Base-by-base conservation (phyloP, 2,329 filamentous ascomycete species). In the Aureobasidium sp. region DNA sequence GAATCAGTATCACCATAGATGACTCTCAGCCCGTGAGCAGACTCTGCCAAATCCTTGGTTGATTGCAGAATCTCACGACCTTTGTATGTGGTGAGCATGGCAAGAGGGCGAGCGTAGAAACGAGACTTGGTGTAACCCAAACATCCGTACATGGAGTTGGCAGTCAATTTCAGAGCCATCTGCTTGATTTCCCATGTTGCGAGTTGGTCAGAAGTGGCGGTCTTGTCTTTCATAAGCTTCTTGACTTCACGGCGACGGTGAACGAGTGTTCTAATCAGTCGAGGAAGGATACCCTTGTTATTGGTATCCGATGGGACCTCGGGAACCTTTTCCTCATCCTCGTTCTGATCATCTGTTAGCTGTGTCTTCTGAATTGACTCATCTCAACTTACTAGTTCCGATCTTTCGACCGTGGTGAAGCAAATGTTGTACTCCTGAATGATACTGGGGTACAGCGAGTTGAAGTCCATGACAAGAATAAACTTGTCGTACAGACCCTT, bases 391-490 rank as follows among this genome's bases (percentile, higher is more conserved):
- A 56, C 88, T 68, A 87, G 77, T 64, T 84, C 79, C 44, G 84
- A 80, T 68, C 94, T 83, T 65, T 97, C 90, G 7, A 99, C 91
- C 0, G 95, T 99, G 2, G 94, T 99, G 76, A 99, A 99, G 79
- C 95, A 99, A 68, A 99, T 99, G 76, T 99, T 99, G 79, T 87
- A 99, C 81, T 99, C 95, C 72, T 99, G 95, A 65, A 99, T 99
- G 71, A 99, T 97, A 72, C 91, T 97, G 36, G 94, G 94, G 70
- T 99, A 99, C 65, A 99, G 81, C 69, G 92, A 97, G 82, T 99
- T 99, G 81, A 99, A 99, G 80, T 99, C 94, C 95, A 99, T 99
- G 75, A 99, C 95, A 62, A 99, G 84, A 60, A 99, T 89, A 74
- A 95, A 97, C 77, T 95, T 96, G 82, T 99, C 94, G 72, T 99